These are phyloP conservation scores for Colletotrichum sp. DNA, from an alignment of 2,329 filamentous ascomycete species.

Conservation along the genomic window DNA sequence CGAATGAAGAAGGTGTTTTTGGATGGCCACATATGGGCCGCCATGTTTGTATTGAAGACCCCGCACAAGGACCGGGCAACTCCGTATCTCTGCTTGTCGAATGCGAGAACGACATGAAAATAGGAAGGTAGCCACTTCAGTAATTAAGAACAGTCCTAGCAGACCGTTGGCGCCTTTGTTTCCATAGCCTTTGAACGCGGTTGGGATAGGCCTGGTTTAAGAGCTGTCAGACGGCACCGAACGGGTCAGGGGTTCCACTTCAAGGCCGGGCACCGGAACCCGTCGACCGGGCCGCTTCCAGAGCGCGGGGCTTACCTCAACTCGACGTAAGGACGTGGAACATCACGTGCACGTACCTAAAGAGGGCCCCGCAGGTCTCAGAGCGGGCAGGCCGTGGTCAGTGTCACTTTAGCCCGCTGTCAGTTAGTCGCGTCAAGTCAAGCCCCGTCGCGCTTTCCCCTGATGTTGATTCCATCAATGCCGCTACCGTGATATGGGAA, in stretches of 20 bases:
- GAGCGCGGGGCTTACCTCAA: not conserved
- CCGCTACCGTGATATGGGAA: conserved; percentile 9
- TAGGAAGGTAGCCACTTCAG: not conserved
- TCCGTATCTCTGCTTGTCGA: not conserved
- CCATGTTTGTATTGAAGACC: not conserved
- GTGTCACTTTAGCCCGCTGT: conserved; percentile 2
- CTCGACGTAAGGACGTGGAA: rapidly evolving
- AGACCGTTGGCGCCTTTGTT: not conserved
- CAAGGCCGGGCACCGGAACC: not conserved
- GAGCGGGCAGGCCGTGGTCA: not conserved
- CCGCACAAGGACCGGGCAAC: not conserved
- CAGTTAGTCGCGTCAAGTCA: conserved; percentile 2
- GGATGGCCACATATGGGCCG: not conserved
- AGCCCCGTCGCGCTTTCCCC: not conserved
- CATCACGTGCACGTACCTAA: not conserved
- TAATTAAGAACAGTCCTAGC: not conserved
- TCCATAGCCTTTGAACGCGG: not conserved
- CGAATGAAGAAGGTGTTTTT: not conserved
- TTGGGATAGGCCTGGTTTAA: not conserved
- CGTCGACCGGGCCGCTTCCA: not conserved
- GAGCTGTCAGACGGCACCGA: not conserved
- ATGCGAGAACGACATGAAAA: not conserved
- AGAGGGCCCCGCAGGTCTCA: not conserved
- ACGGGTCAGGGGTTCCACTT: not conserved
- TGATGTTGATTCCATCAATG: not conserved